Evolutionary conservation across 2,329 filamentous ascomycete genomes (phyloP), one percentile per base, ranked within the genome.

Genomic region (Xylariaceae sp.): DNA sequence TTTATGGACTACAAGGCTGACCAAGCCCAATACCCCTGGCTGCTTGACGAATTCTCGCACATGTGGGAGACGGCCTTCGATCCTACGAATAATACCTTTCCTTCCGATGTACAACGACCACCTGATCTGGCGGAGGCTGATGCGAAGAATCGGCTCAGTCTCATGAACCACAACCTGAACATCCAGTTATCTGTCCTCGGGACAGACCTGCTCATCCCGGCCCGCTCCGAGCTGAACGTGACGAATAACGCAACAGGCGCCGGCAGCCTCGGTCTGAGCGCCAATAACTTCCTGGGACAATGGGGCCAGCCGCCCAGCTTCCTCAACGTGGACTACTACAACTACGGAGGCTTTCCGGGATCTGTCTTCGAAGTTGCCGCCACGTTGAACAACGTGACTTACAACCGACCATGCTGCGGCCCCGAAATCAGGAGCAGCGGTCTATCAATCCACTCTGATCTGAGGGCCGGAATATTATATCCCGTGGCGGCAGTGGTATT

Each of bases 61-160:
- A 80, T 95, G 73, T 96, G 89, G 88, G 89, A 96, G 73, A 92
- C 91, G 0, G 88, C 89, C 0, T 96, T 95, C 68, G 88, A 90
- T 49, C 90, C 83, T 2, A 66, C 70, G 15, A 69, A 83, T 66
- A 72, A 72, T 46, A 68, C 70, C 0, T 95, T 96, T 68, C 90
- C 91, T 0, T 96, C 92, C 73, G 84, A 75, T 0, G 77, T 85
- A 36, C 83, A 96, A 67, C 85, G 92, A 0, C 91, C 92, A 0
- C 89, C 89, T 0, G 74, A 80, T 41, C 73, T 95, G 53, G 64
- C 73, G 2, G 65, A 68, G 0, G 71, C 77, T 2, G 76, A 81
- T 7, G 79, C 81, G 0, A 74, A 76, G 54, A 76, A 85, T 29
- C 79, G 85, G 41, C 77, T 95, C 71, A 95, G 92, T 68, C 79